Conservation (phyloP, 495 filamentous ascomycete genomes). For the Penicillium cosmopolitanum region DNA sequence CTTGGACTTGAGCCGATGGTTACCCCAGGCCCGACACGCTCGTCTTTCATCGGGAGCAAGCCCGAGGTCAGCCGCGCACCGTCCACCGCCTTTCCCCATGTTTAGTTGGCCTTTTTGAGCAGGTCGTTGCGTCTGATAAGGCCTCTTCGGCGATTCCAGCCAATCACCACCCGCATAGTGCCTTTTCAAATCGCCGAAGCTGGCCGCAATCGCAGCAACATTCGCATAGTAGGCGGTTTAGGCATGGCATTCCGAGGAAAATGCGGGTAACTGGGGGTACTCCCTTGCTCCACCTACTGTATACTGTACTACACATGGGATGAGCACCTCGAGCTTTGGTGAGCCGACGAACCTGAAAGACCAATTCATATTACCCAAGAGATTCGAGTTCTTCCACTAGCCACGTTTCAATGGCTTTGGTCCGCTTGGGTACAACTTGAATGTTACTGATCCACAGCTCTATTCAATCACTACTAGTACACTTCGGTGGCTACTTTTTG, state of each 20-base stretch:
- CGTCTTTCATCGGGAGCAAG: neutral
- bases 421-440: too few relatives aligned
- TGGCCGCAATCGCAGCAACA: conserved; percentile 10
- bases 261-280: conserved; percentile 5
- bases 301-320: neutral
- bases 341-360: neutral
- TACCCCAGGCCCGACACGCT: conserved; percentile 18
- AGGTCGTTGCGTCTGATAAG: conserved; percentile 24
- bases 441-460: neutral
- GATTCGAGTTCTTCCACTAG: neutral
- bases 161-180: conserved; percentile 14
- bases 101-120: conserved; percentile 16
- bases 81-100: conserved; percentile 20
- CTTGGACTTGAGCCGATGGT: conserved; percentile 5
- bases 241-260: conserved; percentile 20
- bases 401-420: neutral
- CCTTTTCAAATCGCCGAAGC: conserved; percentile 18
- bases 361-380: neutral
- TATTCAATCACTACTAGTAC: neutral
- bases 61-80: conserved; percentile 32
- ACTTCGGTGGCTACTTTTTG: neutral
- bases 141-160: conserved; percentile 21
- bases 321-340: neutral
- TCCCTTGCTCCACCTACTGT: conserved; percentile 3
- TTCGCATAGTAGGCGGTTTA: neutral